Evolutionary conservation across 2,329 filamentous ascomycete genomes (phyloP), one percentile per base, ranked within the genome.

Genomic region (Colletotrichum lupini): DNA sequence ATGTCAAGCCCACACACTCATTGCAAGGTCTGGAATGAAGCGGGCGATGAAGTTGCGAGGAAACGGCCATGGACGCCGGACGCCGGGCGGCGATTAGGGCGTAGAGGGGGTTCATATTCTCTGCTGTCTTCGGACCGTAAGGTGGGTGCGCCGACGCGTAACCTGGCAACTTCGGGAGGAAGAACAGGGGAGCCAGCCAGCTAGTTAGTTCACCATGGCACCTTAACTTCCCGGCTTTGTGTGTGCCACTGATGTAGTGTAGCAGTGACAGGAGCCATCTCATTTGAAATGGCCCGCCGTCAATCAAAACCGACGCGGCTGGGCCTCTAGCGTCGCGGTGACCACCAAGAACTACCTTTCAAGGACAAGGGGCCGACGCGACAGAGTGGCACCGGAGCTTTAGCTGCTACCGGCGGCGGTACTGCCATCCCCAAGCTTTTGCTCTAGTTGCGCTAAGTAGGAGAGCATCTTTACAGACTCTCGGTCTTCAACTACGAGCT

Each of bases 41-140:
- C 24, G 24, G 46, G 9, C 12, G n/a, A 46, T 62, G 30, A 30
- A 42, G 64, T 22, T 22, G 53, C 12, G 37, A 49, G 28, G 12
- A 66, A 66, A 66, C 32, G 46, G 42, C 42, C 42, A 49, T 22
- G 16, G 19, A 49, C 16, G 19, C 42, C 42, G 42, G 42, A 24
- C 19, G 49, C 26, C 35, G 64, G 64, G 32, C 37, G 26, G 57
- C 28, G 14, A 35, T 37, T 35, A 46, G 22, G 37, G 58, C 22
- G 68, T 46, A 52, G 42, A 58, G 26, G 59, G 46, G 52, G 42
- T 72, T 59, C 65, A 64, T 68, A 68, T 67, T 67, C 59, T 49
- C 16, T 42, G 37, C 53, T 68, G n/a, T 49, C 52, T 69, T 46
- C 28, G 58, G 63, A 42, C 30, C 35, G 37, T 49, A 26, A 63